Percentiles rank a stretch among this genome's conserved stretches.
phyloP scores from a whole-genome alignment of 306 rosid genomes.

The Vicia villosa region DNA sequence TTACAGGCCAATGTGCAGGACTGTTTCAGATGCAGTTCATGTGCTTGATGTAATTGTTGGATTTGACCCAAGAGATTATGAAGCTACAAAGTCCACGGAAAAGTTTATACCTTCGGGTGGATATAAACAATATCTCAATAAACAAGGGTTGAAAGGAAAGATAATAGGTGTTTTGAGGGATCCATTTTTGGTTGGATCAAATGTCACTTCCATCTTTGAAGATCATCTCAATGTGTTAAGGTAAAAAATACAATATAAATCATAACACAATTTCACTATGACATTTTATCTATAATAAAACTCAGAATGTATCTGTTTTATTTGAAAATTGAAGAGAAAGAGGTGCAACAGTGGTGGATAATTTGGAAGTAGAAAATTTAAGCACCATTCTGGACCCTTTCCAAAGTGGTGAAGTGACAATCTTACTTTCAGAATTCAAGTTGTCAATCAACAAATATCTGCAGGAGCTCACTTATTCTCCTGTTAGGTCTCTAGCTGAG shows the following conservation, averaged over 20 bases:
- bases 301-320: background rate
- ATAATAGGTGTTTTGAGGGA: constrained; percentile 65
- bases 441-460: constrained; percentile 48
- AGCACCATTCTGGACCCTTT: constrained; percentile 36
- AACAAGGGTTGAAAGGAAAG: constrained; percentile 66
- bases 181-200: constrained; percentile 48
- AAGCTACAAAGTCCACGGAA: constrained; percentile 53
- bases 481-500: constrained; percentile 56
- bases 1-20: constrained; percentile 73
- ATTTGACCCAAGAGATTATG: constrained; percentile 57
- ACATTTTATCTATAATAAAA: background rate
- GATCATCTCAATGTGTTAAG: constrained; percentile 45
- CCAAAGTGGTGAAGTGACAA: constrained; percentile 43
- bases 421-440: constrained; percentile 51
- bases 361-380: constrained; percentile 56
- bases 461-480: constrained; percentile 49
- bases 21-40: constrained; percentile 71
- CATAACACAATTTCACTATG: background rate
- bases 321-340: constrained; percentile 46
- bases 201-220: constrained; percentile 49
- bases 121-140: constrained; percentile 56
- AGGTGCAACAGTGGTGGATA: constrained; percentile 66
- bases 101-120: constrained; percentile 64
- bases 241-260: constrained; percentile 29
- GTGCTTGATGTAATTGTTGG: constrained; percentile 78